Base-by-base conservation (phyloP, 192 early-diverging fungal genomes). In the Funneliformis geosporum region DNA sequence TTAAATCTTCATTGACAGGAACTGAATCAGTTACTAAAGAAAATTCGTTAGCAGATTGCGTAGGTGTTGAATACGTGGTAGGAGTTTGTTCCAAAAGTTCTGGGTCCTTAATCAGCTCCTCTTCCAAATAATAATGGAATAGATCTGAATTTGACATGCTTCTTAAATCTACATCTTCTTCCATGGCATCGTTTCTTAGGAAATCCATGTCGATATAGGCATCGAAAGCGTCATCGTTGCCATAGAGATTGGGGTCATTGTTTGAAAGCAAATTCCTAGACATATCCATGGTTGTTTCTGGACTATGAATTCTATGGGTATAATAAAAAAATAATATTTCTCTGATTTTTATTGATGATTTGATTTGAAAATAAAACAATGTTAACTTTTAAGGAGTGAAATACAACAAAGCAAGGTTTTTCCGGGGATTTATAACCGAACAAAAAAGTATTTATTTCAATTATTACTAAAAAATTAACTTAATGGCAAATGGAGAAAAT, bases 41-140 rank as follows among this genome's bases (percentile, higher is more conserved):
- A 55, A 78, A 78, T 5, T 78, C 65, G 40, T 69, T 18, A 18
- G 27, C 65, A 55, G 40, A 40, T 46, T 39, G 64, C 44, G 68
- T 78, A 6, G 76, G 60, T 25, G 75, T 38, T 46, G 43, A 16
- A 16, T 61, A 66, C 33, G 42, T 44, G 16, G 61, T 33, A 5
- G 61, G 11, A 28, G n/a, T 9, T 16, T 40, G 10, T 4, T 78
- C 76, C 8, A 44, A 18, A 14, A 25, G 40, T 27, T 21, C 28
- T 25, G 33, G 5, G 21, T 76, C 74, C 40, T 67, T 78, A 47
- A 8, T 46, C 28, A 78, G 27, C 67, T 78, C 76, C 8, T 64
- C 76, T 44, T 78, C 76, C 18, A 78, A 68, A 50, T 64, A 78
- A 67, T 78, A 78, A 67, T 25, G 61, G 25, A 78, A 78, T 11